Evolutionary conservation across 2,329 filamentous ascomycete species (phyloP), one percentile per base, ranked within the genome.

Genomic region (Orbilia ellipsospora): DNA sequence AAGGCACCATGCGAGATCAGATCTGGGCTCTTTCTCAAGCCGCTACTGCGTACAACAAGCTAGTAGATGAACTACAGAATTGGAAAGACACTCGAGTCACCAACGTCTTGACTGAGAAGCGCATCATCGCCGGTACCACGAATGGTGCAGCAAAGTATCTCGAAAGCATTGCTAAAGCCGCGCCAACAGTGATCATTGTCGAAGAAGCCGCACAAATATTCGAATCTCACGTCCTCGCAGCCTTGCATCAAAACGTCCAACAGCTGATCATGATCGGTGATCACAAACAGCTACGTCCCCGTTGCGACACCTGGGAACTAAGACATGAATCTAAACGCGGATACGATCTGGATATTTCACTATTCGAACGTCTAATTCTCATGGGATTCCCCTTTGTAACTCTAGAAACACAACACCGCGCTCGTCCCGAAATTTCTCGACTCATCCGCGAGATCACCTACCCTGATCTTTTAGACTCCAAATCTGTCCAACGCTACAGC

Each of bases 191-290:
- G 1, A 81, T 92, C 0, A 79, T 93, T 0, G 87, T 92, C 0
- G 90, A 93, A 80, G 90, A 93, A 80, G 90, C 90, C 0, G 90
- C 90, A 0, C 90, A 93, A 77, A 90, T 93, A 2, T 83, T 92
- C 0, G 90, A 93, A 80, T 85, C 85, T 1, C 90, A 92, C 77
- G 83, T 90, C 1, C 81, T 92, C 0, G 87, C 90, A 0, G 86
- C 90, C 0, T 78, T 92, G 67, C 83, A 84, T 0, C 80, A 85
- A 0, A 81, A 84, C 0, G 87, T 87, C 0, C 86, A 90, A 73
- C 89, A 92, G 45, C 80, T 92, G 0, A 85, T 92, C 0, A 81
- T 92, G 1, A 92, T 93, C 10, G 91, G 91, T 0, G 91, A 93
- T 64, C 90, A 93, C 80, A 87, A 90, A 66, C 91, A 93, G 77